phyloP scores from a whole-genome alignment of 768 basidiomycete genomes.

The Ramaria rubella region DNA sequence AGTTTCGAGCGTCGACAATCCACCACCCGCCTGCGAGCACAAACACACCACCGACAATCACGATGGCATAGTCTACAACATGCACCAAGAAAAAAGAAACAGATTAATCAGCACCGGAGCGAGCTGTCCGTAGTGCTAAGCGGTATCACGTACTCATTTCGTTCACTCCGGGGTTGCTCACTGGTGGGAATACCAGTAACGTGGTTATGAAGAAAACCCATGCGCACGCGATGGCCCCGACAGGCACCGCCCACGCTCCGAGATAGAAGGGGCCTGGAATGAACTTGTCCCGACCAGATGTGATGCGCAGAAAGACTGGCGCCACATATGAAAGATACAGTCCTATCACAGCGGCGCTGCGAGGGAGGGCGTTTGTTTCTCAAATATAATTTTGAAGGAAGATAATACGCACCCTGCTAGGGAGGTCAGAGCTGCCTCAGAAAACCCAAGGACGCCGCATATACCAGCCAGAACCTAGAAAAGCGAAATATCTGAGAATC shows the following conservation, averaged over 20 bases:
- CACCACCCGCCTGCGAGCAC: slow-evolving; percentile 58
- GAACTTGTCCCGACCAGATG: slow-evolving; percentile 54
- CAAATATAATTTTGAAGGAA: background rate
- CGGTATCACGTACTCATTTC: slow-evolving; percentile 50
- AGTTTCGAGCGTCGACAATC: slow-evolving; percentile 59
- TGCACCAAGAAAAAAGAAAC: no score
- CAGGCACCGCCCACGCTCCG: slow-evolving; percentile 52
- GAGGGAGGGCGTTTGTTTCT: background rate
- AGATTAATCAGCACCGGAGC: background rate
- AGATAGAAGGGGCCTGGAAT: slow-evolving; percentile 55
- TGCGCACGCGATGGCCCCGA: slow-evolving; percentile 53
- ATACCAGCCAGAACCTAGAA: slow-evolving; percentile 34
- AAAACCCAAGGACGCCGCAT: slow-evolving; percentile 63
- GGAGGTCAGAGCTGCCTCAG: slow-evolving; percentile 52
- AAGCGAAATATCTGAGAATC: background rate
- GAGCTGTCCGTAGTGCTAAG: background rate
- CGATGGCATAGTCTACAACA: slow-evolving; percentile 55
- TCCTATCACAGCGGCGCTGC: slow-evolving; percentile 63
- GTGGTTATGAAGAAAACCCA: slow-evolving; percentile 62
- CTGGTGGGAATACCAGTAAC: slow-evolving; percentile 51
- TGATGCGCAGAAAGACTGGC: slow-evolving; percentile 66
- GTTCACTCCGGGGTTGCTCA: slow-evolving; percentile 31
- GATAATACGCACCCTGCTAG: slow-evolving; percentile 50
- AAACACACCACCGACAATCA: slow-evolving; percentile 59
- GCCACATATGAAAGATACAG: slow-evolving; percentile 61